Evolutionary conservation across 495 filamentous ascomycete genomes (phyloP).

Genomic region (Neurospora discreta): DNA sequence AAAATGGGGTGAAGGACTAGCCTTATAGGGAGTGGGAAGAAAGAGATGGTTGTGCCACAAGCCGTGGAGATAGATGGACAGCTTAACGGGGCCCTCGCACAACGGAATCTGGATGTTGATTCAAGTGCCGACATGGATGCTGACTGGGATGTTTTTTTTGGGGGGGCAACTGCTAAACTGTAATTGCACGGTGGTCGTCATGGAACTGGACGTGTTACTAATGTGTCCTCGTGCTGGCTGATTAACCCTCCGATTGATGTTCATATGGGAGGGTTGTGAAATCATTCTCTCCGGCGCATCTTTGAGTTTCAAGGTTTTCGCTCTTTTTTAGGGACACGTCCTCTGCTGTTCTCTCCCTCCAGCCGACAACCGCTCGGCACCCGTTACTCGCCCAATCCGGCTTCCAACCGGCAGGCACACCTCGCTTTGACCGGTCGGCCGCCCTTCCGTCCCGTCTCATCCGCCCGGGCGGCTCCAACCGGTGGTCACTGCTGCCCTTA

Average conservation of each 20-base stretch:
- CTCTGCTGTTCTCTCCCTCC: no score
- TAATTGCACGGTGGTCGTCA: no score
- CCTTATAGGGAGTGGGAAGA: neutral
- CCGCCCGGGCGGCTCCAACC: neutral
- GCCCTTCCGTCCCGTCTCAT: neutral
- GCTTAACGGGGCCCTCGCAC: no score
- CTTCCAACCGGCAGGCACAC: neutral
- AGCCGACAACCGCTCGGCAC: no score
- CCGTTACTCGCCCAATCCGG: neutral
- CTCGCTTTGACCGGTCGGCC: neutral
- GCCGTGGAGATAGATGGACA: neutral
- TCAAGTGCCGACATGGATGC: no score
- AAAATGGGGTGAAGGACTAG: no score
- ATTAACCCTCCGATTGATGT: neutral
- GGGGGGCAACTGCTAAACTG: no score
- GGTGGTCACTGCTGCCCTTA: neutral
- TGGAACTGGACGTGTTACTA: no score
- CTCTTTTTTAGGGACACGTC: neutral
- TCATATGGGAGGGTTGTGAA: neutral
- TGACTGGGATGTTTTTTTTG: no score
- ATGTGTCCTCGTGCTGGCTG: no score
- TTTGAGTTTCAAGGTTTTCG: neutral
- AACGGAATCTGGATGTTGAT: no score
- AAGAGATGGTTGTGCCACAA: neutral
- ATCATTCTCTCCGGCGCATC: neutral